Evolutionary conservation across 495 filamentous ascomycete species (phyloP).

Genomic region (Podospora tetraspora): DNA sequence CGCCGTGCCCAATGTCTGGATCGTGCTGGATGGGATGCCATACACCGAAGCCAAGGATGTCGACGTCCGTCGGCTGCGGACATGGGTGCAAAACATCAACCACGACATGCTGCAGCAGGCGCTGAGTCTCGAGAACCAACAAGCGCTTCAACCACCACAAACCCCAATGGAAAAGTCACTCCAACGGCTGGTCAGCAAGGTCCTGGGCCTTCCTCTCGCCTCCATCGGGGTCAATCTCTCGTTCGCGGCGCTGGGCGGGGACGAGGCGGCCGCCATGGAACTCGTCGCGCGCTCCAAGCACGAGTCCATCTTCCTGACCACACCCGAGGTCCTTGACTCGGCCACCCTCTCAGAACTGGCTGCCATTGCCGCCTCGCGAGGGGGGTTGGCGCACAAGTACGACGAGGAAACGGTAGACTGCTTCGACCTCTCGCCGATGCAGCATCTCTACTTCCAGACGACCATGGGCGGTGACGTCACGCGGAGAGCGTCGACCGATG

Average conservation of each 20-base stretch:
- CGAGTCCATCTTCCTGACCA: conserved; percentile 36
- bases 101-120: conserved; percentile 40
- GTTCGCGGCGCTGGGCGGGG: conserved; percentile 43
- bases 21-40: conserved; percentile 42
- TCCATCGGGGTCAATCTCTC: conserved; percentile 42
- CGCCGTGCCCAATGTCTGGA: conserved; percentile 37
- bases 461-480: conserved; percentile 34
- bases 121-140: conserved; percentile 36
- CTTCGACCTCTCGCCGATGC: conserved; percentile 67
- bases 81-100: conserved; percentile 47
- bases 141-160: conserved; percentile 28
- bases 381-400: conserved; percentile 29
- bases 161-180: conserved; percentile 36
- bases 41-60: conserved; percentile 33
- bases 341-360: conserved; percentile 34
- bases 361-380: conserved; percentile 28
- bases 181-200: conserved; percentile 36
- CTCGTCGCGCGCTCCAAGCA: conserved; percentile 36
- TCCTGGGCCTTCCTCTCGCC: conserved; percentile 31
- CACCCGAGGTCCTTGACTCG: conserved; percentile 25
- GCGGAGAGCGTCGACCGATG: conserved; percentile 40
- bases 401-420: conserved; percentile 38
- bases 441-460: conserved; percentile 61
- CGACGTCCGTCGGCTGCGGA: conserved; percentile 41
- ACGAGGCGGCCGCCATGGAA: conserved; percentile 37